phyloP scores from a whole-genome alignment of 345 rosid genomes.

The Conringia planisiliqua region DNA sequence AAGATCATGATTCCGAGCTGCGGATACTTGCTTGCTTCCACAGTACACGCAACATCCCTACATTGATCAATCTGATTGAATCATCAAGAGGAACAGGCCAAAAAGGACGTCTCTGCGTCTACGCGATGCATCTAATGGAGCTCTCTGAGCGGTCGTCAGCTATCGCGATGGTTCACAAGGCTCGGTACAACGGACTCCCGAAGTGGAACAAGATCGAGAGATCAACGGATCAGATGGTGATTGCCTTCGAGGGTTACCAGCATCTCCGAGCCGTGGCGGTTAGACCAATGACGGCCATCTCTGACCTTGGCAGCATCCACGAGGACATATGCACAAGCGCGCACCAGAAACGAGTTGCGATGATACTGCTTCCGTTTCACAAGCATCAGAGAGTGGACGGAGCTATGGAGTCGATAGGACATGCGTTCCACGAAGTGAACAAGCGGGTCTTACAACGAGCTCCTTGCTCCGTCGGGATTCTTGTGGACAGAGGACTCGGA shows the following conservation, averaged over 20 bases:
- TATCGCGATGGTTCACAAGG: slow-evolving; percentile 76
- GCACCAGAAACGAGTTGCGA: slow-evolving; percentile 49
- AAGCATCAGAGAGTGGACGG: slow-evolving; percentile 63
- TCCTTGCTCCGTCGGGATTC: slow-evolving; percentile 72
- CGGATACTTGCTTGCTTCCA: slow-evolving; percentile 61
- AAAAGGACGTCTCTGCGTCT: slow-evolving; percentile 51
- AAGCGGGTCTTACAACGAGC: slow-evolving; percentile 44
- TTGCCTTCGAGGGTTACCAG: slow-evolving; percentile 65
- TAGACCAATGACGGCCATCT: slow-evolving; percentile 82
- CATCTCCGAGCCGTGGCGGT: slow-evolving; percentile 60
- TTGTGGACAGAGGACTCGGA: slow-evolving; percentile 75
- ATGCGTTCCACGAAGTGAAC: slow-evolving; percentile 45
- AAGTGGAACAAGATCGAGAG: slow-evolving; percentile 54
- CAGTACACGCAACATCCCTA: slow-evolving; percentile 61
- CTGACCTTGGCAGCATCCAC: slow-evolving; percentile 50
- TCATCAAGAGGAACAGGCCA: slow-evolving; percentile 45
- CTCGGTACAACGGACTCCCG: slow-evolving; percentile 63
- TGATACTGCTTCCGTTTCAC: slow-evolving; percentile 66
- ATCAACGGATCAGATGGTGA: slow-evolving; percentile 50
- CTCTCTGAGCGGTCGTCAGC: slow-evolving; percentile 73
- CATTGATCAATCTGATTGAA: slow-evolving; percentile 59
- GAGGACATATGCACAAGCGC: slow-evolving; percentile 67
- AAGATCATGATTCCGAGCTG: slow-evolving; percentile 53
- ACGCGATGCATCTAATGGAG: slow-evolving; percentile 78
- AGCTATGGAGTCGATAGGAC: slow-evolving; percentile 59